Evolutionary conservation across 192 early-diverging fungal genomes (phyloP).

Genomic region (Backusella australiensis): DNA sequence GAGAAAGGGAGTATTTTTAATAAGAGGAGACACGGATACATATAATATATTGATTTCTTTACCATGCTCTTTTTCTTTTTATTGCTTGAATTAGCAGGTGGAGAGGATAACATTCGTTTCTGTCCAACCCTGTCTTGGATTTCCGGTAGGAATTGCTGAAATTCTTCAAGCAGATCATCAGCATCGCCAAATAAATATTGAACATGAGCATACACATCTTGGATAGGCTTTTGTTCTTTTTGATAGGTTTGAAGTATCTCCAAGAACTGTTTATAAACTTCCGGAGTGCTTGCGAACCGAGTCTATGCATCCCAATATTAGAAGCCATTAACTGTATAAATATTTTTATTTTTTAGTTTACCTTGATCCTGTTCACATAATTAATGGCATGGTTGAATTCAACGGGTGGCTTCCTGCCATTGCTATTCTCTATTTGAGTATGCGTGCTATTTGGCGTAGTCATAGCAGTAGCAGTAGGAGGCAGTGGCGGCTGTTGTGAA

Average conservation of each 20-base stretch:
- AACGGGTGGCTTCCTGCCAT: constrained; percentile 56
- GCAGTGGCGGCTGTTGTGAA: neutral
- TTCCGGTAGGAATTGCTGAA: constrained; percentile 96
- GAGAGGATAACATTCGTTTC: neutral
- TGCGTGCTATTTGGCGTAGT: neutral
- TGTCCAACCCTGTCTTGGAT: neutral
- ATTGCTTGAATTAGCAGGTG: neutral
- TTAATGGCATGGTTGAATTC: constrained; percentile 99
- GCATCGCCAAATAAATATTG: constrained; percentile 84
- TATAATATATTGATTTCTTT: neutral
- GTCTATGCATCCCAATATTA: constrained; percentile 47
- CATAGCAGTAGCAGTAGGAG: neutral
- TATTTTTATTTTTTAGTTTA: too few relatives aligned
- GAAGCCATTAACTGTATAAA: too few relatives aligned
- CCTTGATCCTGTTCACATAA: constrained; percentile 99
- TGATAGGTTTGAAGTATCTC: constrained; percentile 98
- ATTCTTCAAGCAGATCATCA: constrained; percentile 92
- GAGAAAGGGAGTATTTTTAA: neutral
- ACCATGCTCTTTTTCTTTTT: neutral
- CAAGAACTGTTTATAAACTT: constrained; percentile 95
- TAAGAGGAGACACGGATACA: neutral
- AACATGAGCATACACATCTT: constrained; percentile 96
- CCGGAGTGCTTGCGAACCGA: constrained; percentile 87
- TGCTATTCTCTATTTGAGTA: neutral
- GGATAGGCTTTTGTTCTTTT: constrained; percentile 91